Evolutionary conservation across 306 rosid species (phyloP), one percentile per base, ranked within the genome.

Genomic region (Gleditsia sinensis): DNA sequence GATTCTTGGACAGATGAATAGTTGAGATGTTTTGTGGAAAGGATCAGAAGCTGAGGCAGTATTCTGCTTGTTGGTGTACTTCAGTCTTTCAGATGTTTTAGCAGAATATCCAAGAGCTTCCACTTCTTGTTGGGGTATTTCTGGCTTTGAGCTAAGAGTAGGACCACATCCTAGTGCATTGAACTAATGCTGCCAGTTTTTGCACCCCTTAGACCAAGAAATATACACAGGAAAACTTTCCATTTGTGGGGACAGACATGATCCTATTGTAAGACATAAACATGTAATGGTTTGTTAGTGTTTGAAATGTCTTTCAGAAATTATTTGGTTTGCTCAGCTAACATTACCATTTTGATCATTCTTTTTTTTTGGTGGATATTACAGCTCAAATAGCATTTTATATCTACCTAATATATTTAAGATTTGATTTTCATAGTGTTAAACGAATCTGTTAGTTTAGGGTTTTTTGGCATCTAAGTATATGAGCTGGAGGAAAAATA

Each of bases 101-200:
- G 69, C 32, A 42, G 78, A 78, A 48, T 46, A 37, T 37, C n/a
- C 40, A 17, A 56, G 63, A 48, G 79, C 72, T 75, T 67, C 25
- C 30, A 21, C 49, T 43, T 62, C 72, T 61, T 32, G 58, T 19
- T 63, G 75, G 40, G 75, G 68, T 69, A 23, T 59, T 64, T 53
- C 60, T 34, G 3, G 68, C 60, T 33, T 46, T 77, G 9, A 19
- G 63, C 36, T 75, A 58, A 37, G 58, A 43, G 14, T 80, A 16
- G 74, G 77, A 59, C 43, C 46, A n/a, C n/a, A n/a, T n/a, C n/a
- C n/a, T n/a, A n/a, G n/a, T n/a, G n/a, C n/a, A n/a, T n/a, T n/a
- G n/a, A n/a, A n/a, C n/a, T 50, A 54, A 46, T 43, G 75, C n/a
- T n/a, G n/a, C 53, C 1, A 49, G 40, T 27, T 61, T 30, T 27